Percentiles rank a stretch among this genome's conserved stretches.
Conservation (phyloP, 805 yeast species). For the Saccharomycopsis sp. region DNA sequence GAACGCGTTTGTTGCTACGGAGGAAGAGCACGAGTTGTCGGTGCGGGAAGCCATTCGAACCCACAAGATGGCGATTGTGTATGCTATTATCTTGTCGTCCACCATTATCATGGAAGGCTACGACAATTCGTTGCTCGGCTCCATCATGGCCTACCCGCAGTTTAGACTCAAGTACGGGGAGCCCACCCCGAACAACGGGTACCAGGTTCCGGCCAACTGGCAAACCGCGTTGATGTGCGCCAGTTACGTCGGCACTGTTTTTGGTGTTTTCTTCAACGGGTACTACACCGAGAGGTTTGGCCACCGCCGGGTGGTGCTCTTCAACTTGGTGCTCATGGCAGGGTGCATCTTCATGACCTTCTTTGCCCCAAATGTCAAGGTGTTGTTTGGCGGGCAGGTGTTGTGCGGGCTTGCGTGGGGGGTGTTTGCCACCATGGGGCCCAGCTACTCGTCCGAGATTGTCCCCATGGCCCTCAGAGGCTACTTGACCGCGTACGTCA, state of each 20-base stretch:
- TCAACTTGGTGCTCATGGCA: constrained; percentile 26
- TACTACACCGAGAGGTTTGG: constrained; percentile 38
- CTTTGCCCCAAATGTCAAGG: constrained; percentile 34
- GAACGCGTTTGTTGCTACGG: no score
- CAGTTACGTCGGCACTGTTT: constrained; percentile 34
- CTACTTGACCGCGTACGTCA: constrained; percentile 41
- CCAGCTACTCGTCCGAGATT: constrained; percentile 50
- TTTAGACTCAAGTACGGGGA: constrained; percentile 36
- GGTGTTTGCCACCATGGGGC: constrained; percentile 41
- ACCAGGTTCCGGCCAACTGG: constrained; percentile 34
- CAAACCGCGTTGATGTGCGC: constrained; percentile 30
- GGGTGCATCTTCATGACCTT: constrained; percentile 40
- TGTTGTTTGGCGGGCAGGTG: constrained; percentile 35
- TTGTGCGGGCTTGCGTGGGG: constrained; percentile 47
- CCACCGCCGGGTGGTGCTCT: constrained; percentile 33
- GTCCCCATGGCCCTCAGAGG: constrained; percentile 43
- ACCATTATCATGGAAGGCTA: constrained; percentile 43
- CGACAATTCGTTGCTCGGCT: constrained; percentile 33
- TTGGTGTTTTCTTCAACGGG: constrained; percentile 40
- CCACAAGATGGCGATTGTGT: no score
- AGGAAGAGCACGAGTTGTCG: no score
- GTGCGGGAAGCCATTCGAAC: no score
- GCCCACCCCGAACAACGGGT: constrained; percentile 24
- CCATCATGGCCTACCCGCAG: constrained; percentile 39
- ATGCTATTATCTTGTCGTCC: constrained; percentile 33